These are phyloP conservation scores for Limnanthes douglasii DNA, from an alignment of 345 rosid genomes.

Conservation along the genomic window DNA sequence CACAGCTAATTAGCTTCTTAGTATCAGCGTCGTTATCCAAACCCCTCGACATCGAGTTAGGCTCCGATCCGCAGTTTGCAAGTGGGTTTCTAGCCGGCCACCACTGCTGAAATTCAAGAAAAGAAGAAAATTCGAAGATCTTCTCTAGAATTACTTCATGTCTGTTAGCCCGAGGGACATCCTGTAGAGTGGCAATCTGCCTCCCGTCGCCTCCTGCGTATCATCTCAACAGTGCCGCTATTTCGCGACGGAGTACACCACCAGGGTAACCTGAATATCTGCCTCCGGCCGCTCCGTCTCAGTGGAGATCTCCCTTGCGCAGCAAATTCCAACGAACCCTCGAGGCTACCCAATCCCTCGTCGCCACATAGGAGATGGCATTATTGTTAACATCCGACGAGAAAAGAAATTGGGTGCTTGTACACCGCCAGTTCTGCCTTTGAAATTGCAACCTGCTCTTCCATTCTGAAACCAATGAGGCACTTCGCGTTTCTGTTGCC, in stretches of 20 bases:
- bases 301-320: constrained; percentile 49
- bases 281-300: constrained; percentile 58
- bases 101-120: too few relatives aligned
- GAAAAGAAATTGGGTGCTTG: too few relatives aligned
- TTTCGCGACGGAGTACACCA: constrained; percentile 59
- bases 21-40: constrained; percentile 29
- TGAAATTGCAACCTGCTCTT: too few relatives aligned
- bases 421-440: too few relatives aligned
- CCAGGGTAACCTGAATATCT: constrained; percentile 63
- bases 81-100: constrained; percentile 73
- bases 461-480: too few relatives aligned
- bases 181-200: too few relatives aligned
- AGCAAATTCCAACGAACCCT: constrained; percentile 35
- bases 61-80: constrained; percentile 22
- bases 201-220: constrained; percentile 8
- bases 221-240: constrained; percentile 17
- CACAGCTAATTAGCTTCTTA: constrained; percentile 20
- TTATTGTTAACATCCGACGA: too few relatives aligned
- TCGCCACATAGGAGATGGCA: too few relatives aligned
- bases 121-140: too few relatives aligned
- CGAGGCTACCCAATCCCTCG: constrained; percentile 80
- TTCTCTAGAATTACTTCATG: too few relatives aligned
- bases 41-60: constrained; percentile 31
- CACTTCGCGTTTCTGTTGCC: too few relatives aligned
- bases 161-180: too few relatives aligned